Evolutionary conservation across 1,284 basidiomycete genomes (phyloP).

Genomic region (Malassezia vespertilionis): DNA sequence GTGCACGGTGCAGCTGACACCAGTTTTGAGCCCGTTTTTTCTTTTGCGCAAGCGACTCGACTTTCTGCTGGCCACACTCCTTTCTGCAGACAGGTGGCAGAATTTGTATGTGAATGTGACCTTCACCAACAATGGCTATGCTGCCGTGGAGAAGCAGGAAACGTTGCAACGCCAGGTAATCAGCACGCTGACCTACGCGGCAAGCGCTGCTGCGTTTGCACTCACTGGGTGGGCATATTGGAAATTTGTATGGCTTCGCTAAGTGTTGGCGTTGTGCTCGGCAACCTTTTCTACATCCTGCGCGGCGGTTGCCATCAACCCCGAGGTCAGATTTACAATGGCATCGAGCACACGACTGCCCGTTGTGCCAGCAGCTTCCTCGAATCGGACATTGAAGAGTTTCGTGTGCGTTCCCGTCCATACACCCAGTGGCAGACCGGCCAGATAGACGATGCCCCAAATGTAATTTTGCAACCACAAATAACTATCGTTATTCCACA

Average conservation of each 20-base stretch:
- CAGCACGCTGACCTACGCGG: too few relatives aligned
- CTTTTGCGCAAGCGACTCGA: slow-evolving; percentile 71
- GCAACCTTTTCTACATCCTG: too few relatives aligned
- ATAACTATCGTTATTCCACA: slow-evolving; percentile 27
- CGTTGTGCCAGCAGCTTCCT: background rate
- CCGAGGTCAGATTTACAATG: background rate
- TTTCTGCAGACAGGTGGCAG: slow-evolving; percentile 72
- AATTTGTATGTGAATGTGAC: slow-evolving; percentile 94
- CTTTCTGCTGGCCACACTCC: slow-evolving; percentile 53
- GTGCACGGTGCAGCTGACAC: background rate
- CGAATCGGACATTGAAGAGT: slow-evolving; percentile 12
- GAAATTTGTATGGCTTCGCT: too few relatives aligned
- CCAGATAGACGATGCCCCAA: slow-evolving; percentile 37
- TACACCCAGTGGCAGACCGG: slow-evolving; percentile 20
- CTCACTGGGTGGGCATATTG: too few relatives aligned
- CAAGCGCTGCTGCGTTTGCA: too few relatives aligned
- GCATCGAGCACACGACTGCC: background rate
- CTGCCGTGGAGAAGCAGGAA: slow-evolving; percentile 58
- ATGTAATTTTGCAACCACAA: slow-evolving; percentile 40
- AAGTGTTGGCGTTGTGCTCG: too few relatives aligned
- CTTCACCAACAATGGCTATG: slow-evolving; percentile 87
- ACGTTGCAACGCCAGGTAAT: slow-evolving; percentile 56
- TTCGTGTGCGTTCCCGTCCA: slow-evolving; percentile 25
- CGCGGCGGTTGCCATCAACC: too few relatives aligned
- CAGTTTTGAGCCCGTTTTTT: slow-evolving; percentile 69